Percentiles rank a stretch among this genome's conserved stretches.
Conservation (phyloP, 1,139 yeast genomes). For the Hyphopichia buzzinii region DNA sequence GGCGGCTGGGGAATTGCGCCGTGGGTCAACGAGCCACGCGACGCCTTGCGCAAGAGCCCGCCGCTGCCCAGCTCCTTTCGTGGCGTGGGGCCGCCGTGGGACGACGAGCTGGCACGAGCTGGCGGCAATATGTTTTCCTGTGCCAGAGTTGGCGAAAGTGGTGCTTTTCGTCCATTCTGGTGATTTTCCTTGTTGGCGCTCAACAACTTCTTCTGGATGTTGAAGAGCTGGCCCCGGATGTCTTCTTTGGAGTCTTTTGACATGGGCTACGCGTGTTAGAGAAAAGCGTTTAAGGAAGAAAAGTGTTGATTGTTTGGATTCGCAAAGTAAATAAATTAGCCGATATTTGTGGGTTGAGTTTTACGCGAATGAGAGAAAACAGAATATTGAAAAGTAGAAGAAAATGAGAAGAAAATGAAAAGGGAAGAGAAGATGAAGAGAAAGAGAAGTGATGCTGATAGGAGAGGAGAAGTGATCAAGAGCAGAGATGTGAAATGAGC, state of each 20-base stretch:
- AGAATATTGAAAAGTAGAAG: no score
- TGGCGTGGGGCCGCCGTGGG: constrained; percentile 1
- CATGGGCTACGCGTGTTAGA: neutral
- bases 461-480: no score
- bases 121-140: constrained; percentile 21
- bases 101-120: constrained; percentile 8
- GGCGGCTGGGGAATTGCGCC: constrained; percentile 23
- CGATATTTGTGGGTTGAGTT: no score
- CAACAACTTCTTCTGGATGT: constrained; percentile 55
- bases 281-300: neutral
- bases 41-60: constrained; percentile 1
- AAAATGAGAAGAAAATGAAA: no score
- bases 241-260: constrained; percentile 26
- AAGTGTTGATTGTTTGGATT: neutral
- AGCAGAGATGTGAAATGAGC: no score
- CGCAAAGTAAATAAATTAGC: neutral
- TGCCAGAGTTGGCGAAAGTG: constrained; percentile 9
- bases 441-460: no score
- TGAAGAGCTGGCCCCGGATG: constrained; percentile 58
- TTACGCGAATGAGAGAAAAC: no score
- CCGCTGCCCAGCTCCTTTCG: constrained; percentile 2
- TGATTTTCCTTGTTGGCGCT: constrained; percentile 11
- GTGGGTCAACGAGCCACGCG: constrained; percentile 10
- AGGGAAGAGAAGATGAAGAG: no score
- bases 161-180: constrained; percentile 10